Conservation (phyloP, 2,329 filamentous ascomycete species). For the Scolecobasidium constrictum region DNA sequence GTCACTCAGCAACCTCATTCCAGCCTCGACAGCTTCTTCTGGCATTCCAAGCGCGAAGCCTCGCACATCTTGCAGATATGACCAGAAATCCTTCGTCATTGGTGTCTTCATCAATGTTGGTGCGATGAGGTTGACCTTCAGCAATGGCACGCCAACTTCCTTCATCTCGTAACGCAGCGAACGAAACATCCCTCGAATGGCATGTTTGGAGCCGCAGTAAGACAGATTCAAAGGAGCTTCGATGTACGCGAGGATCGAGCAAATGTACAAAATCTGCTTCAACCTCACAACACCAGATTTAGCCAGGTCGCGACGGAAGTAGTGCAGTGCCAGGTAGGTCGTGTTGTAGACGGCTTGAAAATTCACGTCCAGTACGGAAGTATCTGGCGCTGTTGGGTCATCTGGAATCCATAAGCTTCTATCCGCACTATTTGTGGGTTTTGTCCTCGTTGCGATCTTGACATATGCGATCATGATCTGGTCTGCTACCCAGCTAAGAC, state of each 20-base stretch:
- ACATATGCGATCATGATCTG: too few relatives aligned
- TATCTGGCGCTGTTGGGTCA: constrained; percentile 17
- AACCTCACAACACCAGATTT: too few relatives aligned
- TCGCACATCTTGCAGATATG: constrained; percentile 2
- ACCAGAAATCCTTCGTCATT: constrained; percentile 9
- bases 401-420: too few relatives aligned
- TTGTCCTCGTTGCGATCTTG: too few relatives aligned
- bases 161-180: constrained; percentile 12
- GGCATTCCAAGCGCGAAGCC: constrained; percentile 1
- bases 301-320: constrained; percentile 20
- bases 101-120: constrained; percentile 19
- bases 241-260: constrained; percentile 17
- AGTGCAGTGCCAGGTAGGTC: constrained; percentile 17
- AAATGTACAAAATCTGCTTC: constrained; percentile 16
- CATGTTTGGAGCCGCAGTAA: constrained; percentile 20
- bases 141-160: background rate
- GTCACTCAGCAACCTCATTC: constrained; percentile 2
- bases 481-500: too few relatives aligned
- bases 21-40: background rate
- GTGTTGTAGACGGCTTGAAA: constrained; percentile 14
- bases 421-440: background rate
- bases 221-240: constrained; percentile 16
- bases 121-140: constrained; percentile 18
- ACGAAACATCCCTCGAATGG: constrained; percentile 18
- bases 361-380: constrained; percentile 13